These are phyloP conservation scores for Fraxinus velutina DNA, from an alignment of 305 asterid genomes.

Conservation along the genomic window DNA sequence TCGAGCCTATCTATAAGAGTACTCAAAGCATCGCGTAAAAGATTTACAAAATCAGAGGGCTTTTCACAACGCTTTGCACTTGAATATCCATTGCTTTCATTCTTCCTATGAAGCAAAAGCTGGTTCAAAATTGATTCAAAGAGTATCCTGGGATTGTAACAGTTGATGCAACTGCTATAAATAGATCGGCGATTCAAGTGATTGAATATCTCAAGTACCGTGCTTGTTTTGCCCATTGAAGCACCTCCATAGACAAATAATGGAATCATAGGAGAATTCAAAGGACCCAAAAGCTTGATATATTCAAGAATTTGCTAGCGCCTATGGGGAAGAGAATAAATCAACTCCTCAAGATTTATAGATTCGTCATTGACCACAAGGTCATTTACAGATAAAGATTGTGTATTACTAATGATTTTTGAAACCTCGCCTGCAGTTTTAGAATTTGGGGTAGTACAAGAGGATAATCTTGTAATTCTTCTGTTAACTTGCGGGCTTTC, in stretches of 20 bases:
- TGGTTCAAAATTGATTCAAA: conserved; percentile 86
- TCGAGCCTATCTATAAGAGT: conserved; percentile 42
- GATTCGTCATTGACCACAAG: conserved; percentile 47
- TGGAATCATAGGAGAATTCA: conserved; percentile 69
- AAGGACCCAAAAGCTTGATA: conserved; percentile 65
- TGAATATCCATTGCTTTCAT: conserved; percentile 54
- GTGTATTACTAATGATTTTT: conserved; percentile 19
- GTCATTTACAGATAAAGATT: conserved; percentile 36
- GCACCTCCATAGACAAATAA: conserved; percentile 72
- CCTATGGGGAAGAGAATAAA: conserved; percentile 60
- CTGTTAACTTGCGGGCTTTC: conserved; percentile 44
- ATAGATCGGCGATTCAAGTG: conserved; percentile 68
- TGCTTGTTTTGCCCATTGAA: conserved; percentile 79
- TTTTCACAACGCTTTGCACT: conserved; percentile 76
- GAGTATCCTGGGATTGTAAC: conserved; percentile 69
- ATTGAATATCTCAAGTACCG: conserved; percentile 52
- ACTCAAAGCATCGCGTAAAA: conserved; percentile 64
- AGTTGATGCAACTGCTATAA: conserved; percentile 66
- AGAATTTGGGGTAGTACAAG: conserved; percentile 33
- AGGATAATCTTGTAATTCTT: conserved; percentile 60
- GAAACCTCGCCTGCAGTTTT: conserved; percentile 37
- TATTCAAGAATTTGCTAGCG: conserved; percentile 55
- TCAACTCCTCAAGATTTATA: conserved; percentile 52
- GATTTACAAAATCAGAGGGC: conserved; percentile 81
- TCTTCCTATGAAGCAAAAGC: conserved; percentile 71